Base-by-base conservation (phyloP, 139 green algal genomes). In the Deuterostichococcus epilithicus region DNA sequence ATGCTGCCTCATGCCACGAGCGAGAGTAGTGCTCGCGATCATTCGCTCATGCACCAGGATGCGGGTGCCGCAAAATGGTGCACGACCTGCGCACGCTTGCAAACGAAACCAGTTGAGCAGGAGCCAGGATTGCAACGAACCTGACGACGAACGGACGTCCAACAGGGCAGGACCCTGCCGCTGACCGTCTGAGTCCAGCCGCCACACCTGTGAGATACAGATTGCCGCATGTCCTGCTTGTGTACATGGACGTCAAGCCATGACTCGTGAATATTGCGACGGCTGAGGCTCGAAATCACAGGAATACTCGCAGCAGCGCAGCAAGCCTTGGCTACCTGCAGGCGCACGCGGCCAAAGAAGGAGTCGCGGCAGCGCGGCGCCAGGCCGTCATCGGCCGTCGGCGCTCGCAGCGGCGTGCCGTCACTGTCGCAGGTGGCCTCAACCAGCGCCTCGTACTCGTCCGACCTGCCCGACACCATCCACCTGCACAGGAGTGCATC, bases 341-440 rank as follows among this genome's bases (percentile, higher is more conserved):
- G 25, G 20, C 70, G 66, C 47, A 93, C 73, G 72, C 78, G 42
- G 34, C 94, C 95, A 69, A 83, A 88, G 77, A 99, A 99, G 15
- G 91, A 96, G 89, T 99, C 95, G 72, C 89, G 84, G 83, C 94
- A 98, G 52, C 95, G 87, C 23, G 92, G 89, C 0, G 86, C 76
- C 8, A 98, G 81, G 15, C 94, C 94, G n/a, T 87, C n/a, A 34
- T 86, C 72, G 15, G 83, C 83, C n/a, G 91, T 95, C 44, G 94
- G 94, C 22, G 94, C 94, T 28, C 87, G 76, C 75, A 91, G 80
- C 39, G 85, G 75, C 5, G 92, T 91, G 30, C 90, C 91, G 23
- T 80, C 79, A 1, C 60, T 34, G 18, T 75, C 80, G 74, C 86
- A 93, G 18, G 66, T 86, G 20, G 88, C 93, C 70, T 94, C 88